A percentile compares a stretch with the other conserved stretches of the same genome.
These are phyloP conservation scores for Syzygium oleosum DNA, from an alignment of 345 rosid species.

Conservation along the genomic window DNA sequence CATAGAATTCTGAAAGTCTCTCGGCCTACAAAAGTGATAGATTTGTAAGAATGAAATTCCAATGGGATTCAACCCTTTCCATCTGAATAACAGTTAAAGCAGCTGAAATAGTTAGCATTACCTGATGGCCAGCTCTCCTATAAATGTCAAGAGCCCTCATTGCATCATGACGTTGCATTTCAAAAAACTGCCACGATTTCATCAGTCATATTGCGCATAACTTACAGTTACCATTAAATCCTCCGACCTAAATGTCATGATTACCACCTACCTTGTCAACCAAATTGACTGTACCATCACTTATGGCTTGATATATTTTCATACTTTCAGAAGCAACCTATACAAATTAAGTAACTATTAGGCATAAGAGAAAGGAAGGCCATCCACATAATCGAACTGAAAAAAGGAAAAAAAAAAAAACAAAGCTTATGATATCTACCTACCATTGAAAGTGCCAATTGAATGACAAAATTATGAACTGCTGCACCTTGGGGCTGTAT, in stretches of 20 bases:
- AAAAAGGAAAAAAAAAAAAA: background rate
- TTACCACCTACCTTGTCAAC: slow-evolving; percentile 73
- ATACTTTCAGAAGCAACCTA: slow-evolving; percentile 90
- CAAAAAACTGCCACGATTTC: slow-evolving; percentile 72
- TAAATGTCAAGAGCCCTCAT: slow-evolving; percentile 73
- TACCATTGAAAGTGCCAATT: slow-evolving; percentile 85
- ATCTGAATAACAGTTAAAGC: background rate
- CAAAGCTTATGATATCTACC: slow-evolving; percentile 15
- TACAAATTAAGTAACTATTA: background rate
- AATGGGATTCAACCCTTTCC: background rate
- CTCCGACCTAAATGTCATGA: background rate
- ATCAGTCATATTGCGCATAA: background rate
- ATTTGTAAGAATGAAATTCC: background rate
- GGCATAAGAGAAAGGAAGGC: background rate
- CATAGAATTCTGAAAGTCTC: slow-evolving; percentile 86
- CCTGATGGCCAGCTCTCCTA: slow-evolving; percentile 89
- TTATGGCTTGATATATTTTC: slow-evolving; percentile 83
- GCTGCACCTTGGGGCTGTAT: slow-evolving; percentile 94
- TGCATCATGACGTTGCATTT: slow-evolving; percentile 90
- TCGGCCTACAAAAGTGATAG: slow-evolving; percentile 53
- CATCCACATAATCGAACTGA: background rate
- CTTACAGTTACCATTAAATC: background rate
- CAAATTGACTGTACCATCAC: slow-evolving; percentile 77
- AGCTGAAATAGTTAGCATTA: slow-evolving; percentile 10
- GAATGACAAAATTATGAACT: slow-evolving; percentile 71